These are phyloP conservation scores for Starmera dryadoides DNA, from an alignment of 805 yeast species.

Conservation along the genomic window DNA sequence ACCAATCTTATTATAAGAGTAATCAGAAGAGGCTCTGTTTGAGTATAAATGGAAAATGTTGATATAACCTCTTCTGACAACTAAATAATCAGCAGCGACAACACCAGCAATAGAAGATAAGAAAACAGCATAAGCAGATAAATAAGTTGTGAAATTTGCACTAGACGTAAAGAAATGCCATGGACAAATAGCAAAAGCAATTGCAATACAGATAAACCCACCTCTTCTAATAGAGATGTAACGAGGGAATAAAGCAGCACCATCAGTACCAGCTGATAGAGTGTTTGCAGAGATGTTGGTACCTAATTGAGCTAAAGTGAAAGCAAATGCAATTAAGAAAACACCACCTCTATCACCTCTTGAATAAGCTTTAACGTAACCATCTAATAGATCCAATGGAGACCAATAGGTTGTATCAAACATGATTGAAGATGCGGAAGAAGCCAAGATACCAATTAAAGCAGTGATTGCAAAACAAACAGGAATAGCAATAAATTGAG, in stretches of 20 bases:
- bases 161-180: constrained; percentile 73
- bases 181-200: constrained; percentile 71
- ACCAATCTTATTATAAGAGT: constrained; percentile 58
- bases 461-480: constrained; percentile 74
- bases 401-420: constrained; percentile 75
- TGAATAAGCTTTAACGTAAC: constrained; percentile 48
- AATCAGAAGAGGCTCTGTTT: constrained; percentile 32
- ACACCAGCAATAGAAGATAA: constrained; percentile 80
- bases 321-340: constrained; percentile 62
- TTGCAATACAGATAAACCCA: constrained; percentile 64
- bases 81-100: constrained; percentile 57
- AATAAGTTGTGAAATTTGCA: constrained; percentile 68
- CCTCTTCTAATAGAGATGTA: constrained; percentile 74
- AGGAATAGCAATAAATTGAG: constrained; percentile 66
- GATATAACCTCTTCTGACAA: constrained; percentile 68
- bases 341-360: constrained; percentile 73
- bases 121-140: constrained; percentile 78
- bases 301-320: constrained; percentile 72
- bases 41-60: constrained; percentile 58
- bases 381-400: constrained; percentile 60
- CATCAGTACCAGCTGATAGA: constrained; percentile 66
- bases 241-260: constrained; percentile 57
- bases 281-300: constrained; percentile 72
- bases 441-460: constrained; percentile 76
- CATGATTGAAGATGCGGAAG: constrained; percentile 65